Evolutionary conservation across 192 early-diverging fungal species (phyloP).

Genomic region (Entomortierella chlamydospora): DNA sequence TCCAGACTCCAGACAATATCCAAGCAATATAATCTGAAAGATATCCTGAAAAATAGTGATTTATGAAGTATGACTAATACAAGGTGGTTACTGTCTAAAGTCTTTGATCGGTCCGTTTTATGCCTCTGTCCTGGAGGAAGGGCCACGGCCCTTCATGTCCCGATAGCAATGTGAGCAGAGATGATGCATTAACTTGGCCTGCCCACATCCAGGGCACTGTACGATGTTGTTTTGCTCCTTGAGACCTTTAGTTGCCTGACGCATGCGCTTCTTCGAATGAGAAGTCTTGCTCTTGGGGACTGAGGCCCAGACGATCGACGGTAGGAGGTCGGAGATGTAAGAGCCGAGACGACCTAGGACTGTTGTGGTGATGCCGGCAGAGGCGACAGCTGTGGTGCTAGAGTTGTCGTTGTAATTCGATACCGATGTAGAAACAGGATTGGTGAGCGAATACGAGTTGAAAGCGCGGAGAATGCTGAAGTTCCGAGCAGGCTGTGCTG

Average conservation of each 20-base stretch:
- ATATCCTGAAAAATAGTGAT: not conserved
- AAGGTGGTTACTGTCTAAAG: not conserved
- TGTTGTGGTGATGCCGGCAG: slow-evolving; percentile 23
- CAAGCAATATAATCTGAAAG: not conserved
- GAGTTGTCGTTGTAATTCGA: not conserved
- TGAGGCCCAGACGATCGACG: slow-evolving; percentile 57
- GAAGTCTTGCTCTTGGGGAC: slow-evolving; percentile 96
- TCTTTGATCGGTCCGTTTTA: not conserved
- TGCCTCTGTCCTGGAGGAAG: slow-evolving; percentile 35
- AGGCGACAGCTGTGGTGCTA: not conserved
- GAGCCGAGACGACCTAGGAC: slow-evolving; percentile 44
- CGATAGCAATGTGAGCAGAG: slow-evolving; percentile 81
- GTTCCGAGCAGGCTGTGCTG: slow-evolving; percentile 23
- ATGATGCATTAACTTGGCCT: slow-evolving; percentile 78
- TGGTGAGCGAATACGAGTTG: slow-evolving; percentile 17
- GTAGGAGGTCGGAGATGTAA: slow-evolving; percentile 49
- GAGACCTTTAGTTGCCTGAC: slow-evolving; percentile 81
- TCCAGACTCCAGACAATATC: not conserved
- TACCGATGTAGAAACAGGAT: not conserved
- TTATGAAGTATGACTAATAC: not conserved
- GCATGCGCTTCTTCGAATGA: slow-evolving; percentile 90
- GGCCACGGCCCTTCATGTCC: slow-evolving; percentile 66
- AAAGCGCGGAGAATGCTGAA: slow-evolving; percentile 29
- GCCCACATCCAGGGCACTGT: slow-evolving; percentile 83
- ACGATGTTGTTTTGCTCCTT: slow-evolving; percentile 76